These are phyloP conservation scores for Cunninghamia lanceolata DNA, from an alignment of 75 land plant genomes.

Conservation along the genomic window DNA sequence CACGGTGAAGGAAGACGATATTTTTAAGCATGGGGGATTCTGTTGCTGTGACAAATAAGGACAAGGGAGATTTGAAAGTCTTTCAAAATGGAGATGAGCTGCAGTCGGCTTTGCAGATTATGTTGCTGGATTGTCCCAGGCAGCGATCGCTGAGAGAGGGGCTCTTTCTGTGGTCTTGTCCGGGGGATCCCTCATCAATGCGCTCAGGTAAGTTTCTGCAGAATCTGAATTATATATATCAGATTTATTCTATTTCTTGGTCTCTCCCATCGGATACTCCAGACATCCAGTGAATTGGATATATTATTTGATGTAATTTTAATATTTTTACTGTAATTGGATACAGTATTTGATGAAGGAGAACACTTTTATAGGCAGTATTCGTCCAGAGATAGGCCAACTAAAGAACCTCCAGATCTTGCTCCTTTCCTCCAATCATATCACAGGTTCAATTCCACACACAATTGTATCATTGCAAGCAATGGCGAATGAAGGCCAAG, in stretches of 20 bases:
- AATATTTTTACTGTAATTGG: too few relatives aligned
- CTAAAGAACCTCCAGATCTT: too few relatives aligned
- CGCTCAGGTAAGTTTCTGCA: conserved; percentile 38
- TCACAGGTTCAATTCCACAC: too few relatives aligned
- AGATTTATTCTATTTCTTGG: not conserved
- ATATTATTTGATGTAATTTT: not conserved
- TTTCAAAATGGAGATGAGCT: conserved; percentile 51
- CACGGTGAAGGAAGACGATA: not conserved
- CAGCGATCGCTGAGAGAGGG: conserved; percentile 32
- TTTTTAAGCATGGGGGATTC: conserved; percentile 26
- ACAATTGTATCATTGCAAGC: too few relatives aligned
- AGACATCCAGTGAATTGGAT: not conserved
- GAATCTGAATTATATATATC: not conserved
- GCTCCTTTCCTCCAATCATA: too few relatives aligned
- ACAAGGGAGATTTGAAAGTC: conserved; percentile 20
- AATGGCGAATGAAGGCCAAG: too few relatives aligned
- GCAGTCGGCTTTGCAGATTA: conserved; percentile 47
- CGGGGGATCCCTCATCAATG: conserved; percentile 68
- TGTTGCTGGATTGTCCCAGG: conserved; percentile 44
- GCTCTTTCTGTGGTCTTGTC: conserved; percentile 70
- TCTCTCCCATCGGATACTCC: not conserved
- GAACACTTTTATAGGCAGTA: too few relatives aligned
- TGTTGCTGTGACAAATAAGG: conserved; percentile 5
- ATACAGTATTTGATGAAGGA: too few relatives aligned
- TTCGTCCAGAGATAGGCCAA: too few relatives aligned